Conservation (phyloP, 2,329 filamentous ascomycete genomes). For the Mariannaea sp. region DNA sequence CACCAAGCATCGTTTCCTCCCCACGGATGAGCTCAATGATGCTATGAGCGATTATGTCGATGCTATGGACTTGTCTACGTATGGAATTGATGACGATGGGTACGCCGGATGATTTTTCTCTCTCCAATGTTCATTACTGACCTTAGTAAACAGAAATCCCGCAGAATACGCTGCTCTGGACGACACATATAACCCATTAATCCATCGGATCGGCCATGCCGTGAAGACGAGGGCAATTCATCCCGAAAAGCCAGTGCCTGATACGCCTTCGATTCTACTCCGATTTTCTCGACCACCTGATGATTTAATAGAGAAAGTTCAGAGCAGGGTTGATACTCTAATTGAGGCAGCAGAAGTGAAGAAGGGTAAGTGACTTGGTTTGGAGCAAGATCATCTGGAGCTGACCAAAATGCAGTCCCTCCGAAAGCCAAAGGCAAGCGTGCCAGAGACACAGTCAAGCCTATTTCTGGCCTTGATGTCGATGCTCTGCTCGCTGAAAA, state of each 20-base stretch:
- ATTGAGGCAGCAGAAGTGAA: conserved; percentile 78
- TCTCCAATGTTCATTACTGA: conserved; percentile 22
- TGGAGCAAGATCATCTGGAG: neutral
- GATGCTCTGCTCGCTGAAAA: conserved; percentile 74
- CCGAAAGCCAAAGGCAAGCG: conserved; percentile 78
- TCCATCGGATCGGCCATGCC: conserved; percentile 89
- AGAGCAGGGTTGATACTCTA: conserved; percentile 64
- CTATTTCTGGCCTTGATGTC: conserved; percentile 87
- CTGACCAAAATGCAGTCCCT: conserved; percentile 61
- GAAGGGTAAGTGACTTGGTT: conserved; percentile 60
- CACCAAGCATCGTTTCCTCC: conserved; percentile 82
- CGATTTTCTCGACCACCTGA: conserved; percentile 75
- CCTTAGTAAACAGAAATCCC: conserved; percentile 41
- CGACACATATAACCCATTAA: conserved; percentile 79
- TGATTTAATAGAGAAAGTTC: conserved; percentile 64
- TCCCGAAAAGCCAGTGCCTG: conserved; percentile 66
- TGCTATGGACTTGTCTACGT: conserved; percentile 81
- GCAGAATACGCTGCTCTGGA: conserved; percentile 77
- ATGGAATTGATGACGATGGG: conserved; percentile 76
- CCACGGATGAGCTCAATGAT: conserved; percentile 71
- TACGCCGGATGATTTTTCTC: conserved; percentile 46
- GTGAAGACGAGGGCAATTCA: conserved; percentile 82
- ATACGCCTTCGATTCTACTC: conserved; percentile 66
- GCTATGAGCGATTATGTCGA: conserved; percentile 94
- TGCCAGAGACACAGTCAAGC: conserved; percentile 72